These are phyloP conservation scores for Crinitomyces ghanaensis DNA, from an alignment of 805 yeast species.

Conservation along the genomic window DNA sequence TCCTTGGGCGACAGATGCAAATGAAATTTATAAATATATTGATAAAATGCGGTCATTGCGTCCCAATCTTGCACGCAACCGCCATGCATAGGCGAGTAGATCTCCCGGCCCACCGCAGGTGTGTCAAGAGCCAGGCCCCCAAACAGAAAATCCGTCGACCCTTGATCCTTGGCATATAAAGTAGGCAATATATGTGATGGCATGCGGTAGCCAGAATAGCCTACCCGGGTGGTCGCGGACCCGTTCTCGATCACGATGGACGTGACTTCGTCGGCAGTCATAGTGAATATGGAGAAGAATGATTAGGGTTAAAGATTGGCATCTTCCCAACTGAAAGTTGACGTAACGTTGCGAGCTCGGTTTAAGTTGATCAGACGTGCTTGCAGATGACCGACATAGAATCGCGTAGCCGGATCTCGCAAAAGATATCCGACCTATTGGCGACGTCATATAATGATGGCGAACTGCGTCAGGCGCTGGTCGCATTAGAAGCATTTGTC, in stretches of 20 bases:
- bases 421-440: conserved; percentile 19
- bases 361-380: too few species aligned
- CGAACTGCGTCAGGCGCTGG: conserved; percentile 22
- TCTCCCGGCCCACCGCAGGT: too few species aligned
- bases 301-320: too few species aligned
- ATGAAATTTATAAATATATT: conserved; percentile 41
- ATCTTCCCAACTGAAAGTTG: too few species aligned
- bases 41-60: conserved; percentile 55
- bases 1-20: conserved; percentile 46
- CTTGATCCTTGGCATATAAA: conserved; percentile 34
- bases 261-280: conserved; percentile 66
- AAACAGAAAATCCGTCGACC: too few species aligned
- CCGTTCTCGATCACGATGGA: conserved; percentile 92
- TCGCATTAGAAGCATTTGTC: conserved; percentile 21
- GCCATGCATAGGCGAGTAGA: conserved; percentile 25
- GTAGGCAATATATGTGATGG: conserved; percentile 74
- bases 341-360: too few species aligned
- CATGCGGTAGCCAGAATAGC: conserved; percentile 86
- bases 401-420: conserved; percentile 15
- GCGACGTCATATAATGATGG: conserved; percentile 26
- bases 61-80: conserved; percentile 46
- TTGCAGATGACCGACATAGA: too few species aligned
- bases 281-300: too few species aligned
- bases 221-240: conserved; percentile 68
- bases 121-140: conserved; percentile 2